phyloP scores from a whole-genome alignment of 2,329 filamentous ascomycete genomes.

The Sporothrix brunneoviolacea region DNA sequence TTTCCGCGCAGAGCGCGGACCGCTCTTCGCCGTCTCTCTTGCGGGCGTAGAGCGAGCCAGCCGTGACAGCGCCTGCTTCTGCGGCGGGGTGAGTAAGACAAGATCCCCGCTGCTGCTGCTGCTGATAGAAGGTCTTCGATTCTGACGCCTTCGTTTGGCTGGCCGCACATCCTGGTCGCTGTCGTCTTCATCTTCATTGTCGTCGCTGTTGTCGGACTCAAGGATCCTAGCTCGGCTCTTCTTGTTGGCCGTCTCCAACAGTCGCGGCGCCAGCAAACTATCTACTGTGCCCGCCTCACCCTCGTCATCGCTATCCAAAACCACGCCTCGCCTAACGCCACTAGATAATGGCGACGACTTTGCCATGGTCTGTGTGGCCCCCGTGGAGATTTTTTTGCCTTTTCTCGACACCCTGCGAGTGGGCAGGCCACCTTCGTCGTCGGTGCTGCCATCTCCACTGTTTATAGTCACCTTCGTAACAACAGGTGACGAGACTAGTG shows the following conservation, averaged over 20 bases:
- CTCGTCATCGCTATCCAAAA: neutral
- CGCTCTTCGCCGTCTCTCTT: neutral
- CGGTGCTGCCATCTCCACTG: neutral
- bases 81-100: neutral
- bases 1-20: slow-evolving; percentile 9
- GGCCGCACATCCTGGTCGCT: slow-evolving; percentile 12
- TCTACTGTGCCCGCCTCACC: no score
- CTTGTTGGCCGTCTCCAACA: no score
- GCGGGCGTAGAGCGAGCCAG: neutral
- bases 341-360: neutral
- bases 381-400: neutral
- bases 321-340: neutral
- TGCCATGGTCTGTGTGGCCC: neutral
- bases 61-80: slow-evolving; percentile 1
- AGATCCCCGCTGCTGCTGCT: neutral
- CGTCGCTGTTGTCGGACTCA: no score
- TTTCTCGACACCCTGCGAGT: neutral
- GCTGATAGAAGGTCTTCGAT: neutral
- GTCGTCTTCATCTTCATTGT: neutral
- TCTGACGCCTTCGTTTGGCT: slow-evolving; percentile 7
- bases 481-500: neutral
- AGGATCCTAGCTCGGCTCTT: no score
- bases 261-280: no score
- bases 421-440: slow-evolving; percentile 9
- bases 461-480: neutral